phyloP scores from a whole-genome alignment of 1,284 basidiomycete genomes.

The Vanrija sp. region DNA sequence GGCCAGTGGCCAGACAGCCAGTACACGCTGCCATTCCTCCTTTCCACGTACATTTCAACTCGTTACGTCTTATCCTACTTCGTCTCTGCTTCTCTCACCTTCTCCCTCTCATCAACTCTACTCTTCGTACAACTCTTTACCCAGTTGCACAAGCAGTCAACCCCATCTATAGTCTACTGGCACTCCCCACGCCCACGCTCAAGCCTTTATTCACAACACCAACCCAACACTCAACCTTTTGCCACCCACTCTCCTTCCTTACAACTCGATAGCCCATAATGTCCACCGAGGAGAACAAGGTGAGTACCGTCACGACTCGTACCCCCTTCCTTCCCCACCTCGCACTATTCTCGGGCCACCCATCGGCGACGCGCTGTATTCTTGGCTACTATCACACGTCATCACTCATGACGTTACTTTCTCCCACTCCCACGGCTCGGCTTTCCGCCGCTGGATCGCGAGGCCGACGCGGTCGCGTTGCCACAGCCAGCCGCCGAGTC shows the following conservation, averaged over 20 bases:
- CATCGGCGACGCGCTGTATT: background rate
- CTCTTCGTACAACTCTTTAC: no score
- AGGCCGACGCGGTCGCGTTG: background rate
- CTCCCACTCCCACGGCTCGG: background rate
- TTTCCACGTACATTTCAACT: no score
- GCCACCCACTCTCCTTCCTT: slow-evolving; percentile 6
- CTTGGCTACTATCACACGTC: background rate
- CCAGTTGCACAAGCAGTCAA: no score
- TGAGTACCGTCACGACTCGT: slow-evolving; percentile 5
- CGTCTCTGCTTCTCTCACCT: no score
- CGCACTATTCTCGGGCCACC: background rate
- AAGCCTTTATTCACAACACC: background rate
- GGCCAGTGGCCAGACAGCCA: background rate
- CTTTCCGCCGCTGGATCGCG: background rate
- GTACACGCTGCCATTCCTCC: no score
- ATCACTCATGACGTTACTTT: background rate
- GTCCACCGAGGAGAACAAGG: slow-evolving; percentile 24
- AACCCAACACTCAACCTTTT: background rate
- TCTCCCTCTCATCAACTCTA: no score
- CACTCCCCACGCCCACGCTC: no score
- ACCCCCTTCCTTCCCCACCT: background rate
- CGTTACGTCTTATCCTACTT: no score
- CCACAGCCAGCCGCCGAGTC: no score
- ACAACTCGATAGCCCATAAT: slow-evolving; percentile 5
- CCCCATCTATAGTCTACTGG: no score